Base-by-base conservation (phyloP, 139 green algal species). In the Tetraselmis chui region DNA sequence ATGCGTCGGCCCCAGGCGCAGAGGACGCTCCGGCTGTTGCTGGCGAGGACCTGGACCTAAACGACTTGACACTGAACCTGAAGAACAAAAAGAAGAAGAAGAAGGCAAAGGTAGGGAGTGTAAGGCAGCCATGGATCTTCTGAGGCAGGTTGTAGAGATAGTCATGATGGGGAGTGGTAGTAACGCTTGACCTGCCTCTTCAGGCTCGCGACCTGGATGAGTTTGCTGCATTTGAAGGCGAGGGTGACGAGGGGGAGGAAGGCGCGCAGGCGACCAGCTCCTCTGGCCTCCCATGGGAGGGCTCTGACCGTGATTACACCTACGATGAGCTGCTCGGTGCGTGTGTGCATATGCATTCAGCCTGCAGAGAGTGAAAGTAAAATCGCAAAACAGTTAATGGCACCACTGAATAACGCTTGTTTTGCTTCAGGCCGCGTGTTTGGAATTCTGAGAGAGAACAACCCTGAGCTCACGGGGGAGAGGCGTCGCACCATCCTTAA, bases 391-490 rank as follows among this genome's bases (percentile, higher is more conserved):
- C n/a, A n/a, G n/a, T n/a, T n/a, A n/a, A n/a, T n/a, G n/a, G n/a
- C n/a, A n/a, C n/a, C n/a, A 67, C 45, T 67, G 45, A 67, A 5
- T 25, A 67, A 5, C 18, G 45, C 45, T 5, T 18, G 45, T 5
- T 67, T 67, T 67, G 11, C 45, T 5, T 67, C 45, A 96, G 96
- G 95, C 74, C 94, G 96, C 45, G 97, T 99, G 84, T 99, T 98
- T 88, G 92, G 92, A 85, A 99, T 98, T 78, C 86, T 99, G 76
- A 86, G 92, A 58, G 94, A 96, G 86, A 94, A 97, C 84, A 99
- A 99, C 88, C 97, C 97, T 26, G 96, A 98, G 91, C 93, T 99
- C 59, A 97, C 96, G 30, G 96, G 96, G 30, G 95, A 98, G 86
- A 93, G 95, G 79, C 90, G 92, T 23, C 89, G 96, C 32, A 99